These are phyloP conservation scores for Penicillium antarcticum DNA, from an alignment of 495 filamentous ascomycete species.

Conservation along the genomic window DNA sequence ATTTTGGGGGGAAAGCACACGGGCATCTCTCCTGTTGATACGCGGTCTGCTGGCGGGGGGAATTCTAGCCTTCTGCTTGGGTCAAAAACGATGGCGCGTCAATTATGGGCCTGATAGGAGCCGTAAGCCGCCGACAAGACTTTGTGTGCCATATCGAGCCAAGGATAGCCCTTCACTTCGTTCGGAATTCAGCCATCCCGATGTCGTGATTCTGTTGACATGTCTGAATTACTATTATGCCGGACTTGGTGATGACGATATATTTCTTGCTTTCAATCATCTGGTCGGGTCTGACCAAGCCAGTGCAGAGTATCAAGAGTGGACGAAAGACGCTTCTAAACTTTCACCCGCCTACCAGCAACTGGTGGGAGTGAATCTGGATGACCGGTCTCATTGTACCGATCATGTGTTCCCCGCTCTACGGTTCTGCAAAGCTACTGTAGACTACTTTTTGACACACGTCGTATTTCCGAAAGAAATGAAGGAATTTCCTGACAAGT, in stretches of 20 bases:
- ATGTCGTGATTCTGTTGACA: too few relatives aligned
- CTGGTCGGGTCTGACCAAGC: constrained; percentile 56
- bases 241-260: constrained; percentile 49
- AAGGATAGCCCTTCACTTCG: constrained; percentile 59
- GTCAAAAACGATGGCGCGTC: constrained; percentile 60
- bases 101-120: constrained; percentile 57
- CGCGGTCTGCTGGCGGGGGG: constrained; percentile 53
- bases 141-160: constrained; percentile 56
- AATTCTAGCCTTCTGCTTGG: constrained; percentile 44
- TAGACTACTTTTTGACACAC: constrained; percentile 57
- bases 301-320: constrained; percentile 45
- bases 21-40: not conserved
- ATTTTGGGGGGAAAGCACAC: not conserved
- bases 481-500: constrained; percentile 56
- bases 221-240: constrained; percentile 62
- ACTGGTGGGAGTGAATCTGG: constrained; percentile 55
- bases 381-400: constrained; percentile 37
- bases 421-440: constrained; percentile 38
- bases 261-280: constrained; percentile 44
- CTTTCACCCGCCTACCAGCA: constrained; percentile 25
- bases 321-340: constrained; percentile 36
- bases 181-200: constrained; percentile 48
- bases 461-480: constrained; percentile 60
- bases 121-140: constrained; percentile 41
- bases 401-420: constrained; percentile 51